Conservation (phyloP, 1,284 basidiomycete species). For the Boletus smithii region DNA sequence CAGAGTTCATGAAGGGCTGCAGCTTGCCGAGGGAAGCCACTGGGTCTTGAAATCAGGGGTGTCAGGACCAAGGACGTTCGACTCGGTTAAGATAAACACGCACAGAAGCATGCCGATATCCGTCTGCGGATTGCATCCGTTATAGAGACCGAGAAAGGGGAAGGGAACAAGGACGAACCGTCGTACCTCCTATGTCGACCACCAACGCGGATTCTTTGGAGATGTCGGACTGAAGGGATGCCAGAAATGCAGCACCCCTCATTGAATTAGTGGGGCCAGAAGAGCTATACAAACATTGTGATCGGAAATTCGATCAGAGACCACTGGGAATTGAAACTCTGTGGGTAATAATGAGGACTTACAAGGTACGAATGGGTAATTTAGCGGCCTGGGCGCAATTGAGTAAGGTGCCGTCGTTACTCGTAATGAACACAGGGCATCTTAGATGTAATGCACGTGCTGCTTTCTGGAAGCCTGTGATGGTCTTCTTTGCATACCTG, state of each 20-base stretch:
- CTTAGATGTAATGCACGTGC: conserved; percentile 44
- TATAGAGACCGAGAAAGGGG: conserved; percentile 16
- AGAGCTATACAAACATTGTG: conserved; percentile 31
- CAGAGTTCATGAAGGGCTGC: conserved; percentile 44
- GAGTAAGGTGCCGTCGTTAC: conserved; percentile 59
- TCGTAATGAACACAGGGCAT: conserved; percentile 59
- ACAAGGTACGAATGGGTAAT: conserved; percentile 61
- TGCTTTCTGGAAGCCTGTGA: conserved; percentile 49
- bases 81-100: conserved; percentile 18
- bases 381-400: conserved; percentile 47
- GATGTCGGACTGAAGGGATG: conserved; percentile 38
- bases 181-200: conserved; percentile 56
- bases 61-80: conserved; percentile 16
- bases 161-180: conserved; percentile 34
- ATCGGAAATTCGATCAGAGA: conserved; percentile 11
- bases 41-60: conserved; percentile 23
- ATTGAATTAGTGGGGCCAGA: conserved; percentile 66
- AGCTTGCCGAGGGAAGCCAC: conserved; percentile 48
- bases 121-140: conserved; percentile 27
- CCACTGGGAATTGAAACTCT: background rate
- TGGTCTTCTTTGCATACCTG: conserved; percentile 50
- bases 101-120: conserved; percentile 36
- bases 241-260: conserved; percentile 58
- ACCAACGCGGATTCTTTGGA: conserved; percentile 47
- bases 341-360: conserved; percentile 12